A percentile compares a stretch with the other conserved stretches of the same genome.
Conservation (phyloP, 2,329 filamentous ascomycete genomes). For the Penicillium sp. region DNA sequence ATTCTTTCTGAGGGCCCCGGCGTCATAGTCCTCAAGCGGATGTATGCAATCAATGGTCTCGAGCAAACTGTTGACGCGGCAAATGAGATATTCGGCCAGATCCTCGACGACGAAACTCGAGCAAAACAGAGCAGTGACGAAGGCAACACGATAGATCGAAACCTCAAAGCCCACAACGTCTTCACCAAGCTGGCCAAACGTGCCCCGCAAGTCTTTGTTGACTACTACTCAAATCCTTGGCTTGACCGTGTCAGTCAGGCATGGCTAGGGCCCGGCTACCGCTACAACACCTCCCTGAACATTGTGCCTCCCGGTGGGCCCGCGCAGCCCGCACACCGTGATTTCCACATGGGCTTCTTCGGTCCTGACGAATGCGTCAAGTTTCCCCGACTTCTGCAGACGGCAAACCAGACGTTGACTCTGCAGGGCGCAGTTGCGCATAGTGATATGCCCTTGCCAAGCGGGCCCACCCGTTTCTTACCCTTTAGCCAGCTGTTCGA, state of each 20-base stretch:
- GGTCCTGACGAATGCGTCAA: conserved; percentile 50
- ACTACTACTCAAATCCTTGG: conserved; percentile 67
- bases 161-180: conserved; percentile 69
- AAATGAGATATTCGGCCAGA: conserved; percentile 54
- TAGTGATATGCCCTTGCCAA: conserved; percentile 62
- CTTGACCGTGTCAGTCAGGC: conserved; percentile 57
- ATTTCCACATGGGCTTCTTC: conserved; percentile 70
- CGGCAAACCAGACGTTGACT: conserved; percentile 62
- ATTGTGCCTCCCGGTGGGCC: conserved; percentile 64
- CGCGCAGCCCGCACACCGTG: conserved; percentile 63
- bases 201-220: conserved; percentile 58
- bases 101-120: conserved; percentile 53
- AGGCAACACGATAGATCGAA: conserved; percentile 47
- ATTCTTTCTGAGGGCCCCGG: conserved; percentile 63
- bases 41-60: conserved; percentile 50
- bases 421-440: conserved; percentile 69
- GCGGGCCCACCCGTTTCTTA: conserved; percentile 64
- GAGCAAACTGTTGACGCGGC: conserved; percentile 49
- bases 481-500: conserved; percentile 65
- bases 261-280: conserved; percentile 66
- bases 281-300: conserved; percentile 67
- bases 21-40: conserved; percentile 61
- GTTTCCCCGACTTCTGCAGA: conserved; percentile 60
- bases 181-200: conserved; percentile 64
- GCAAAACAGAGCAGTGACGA: conserved; percentile 64